Base-by-base conservation (phyloP, 768 basidiomycete species). In the Kwoniella dendrophila region DNA sequence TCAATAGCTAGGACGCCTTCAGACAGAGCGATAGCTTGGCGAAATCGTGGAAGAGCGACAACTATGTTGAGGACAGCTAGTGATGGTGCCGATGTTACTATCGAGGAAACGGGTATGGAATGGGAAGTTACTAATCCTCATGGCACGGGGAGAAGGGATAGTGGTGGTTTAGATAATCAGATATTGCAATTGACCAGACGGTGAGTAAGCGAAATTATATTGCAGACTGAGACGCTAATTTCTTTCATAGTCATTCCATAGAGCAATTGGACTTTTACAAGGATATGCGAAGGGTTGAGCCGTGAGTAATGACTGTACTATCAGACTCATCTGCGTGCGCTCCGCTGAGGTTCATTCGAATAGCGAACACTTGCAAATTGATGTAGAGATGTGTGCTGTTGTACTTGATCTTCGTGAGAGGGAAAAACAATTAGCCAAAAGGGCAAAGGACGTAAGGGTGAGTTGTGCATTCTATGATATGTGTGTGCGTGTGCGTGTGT, bases 71-170 rank as follows among this genome's bases (percentile, higher is more conserved):
- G 73, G n/a, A 70, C 73, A 5, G 54, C 61, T 14, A 75, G 73
- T 61, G 73, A 75, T 56, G 73, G 71, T 30, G 73, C 73, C 24
- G 73, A 75, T 56, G 73, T 75, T 8, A 40, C 53, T 5, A 34
- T 75, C 2, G 68, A 68, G 45, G 71, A 75, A 32, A 62, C 54
- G 10, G 73, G 71, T 10, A 49, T 62, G 41, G 73, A 75, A 56
- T 75, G 73, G 73, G 67, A 72, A 50, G 67, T 75, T 0, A 34
- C 68, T 8, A 61, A 69, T 52, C 71, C 71, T 4, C 73, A 72
- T 56, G 71, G 73, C 0, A 69, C 69, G 40, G 67, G 64, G 1
- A 68, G 60, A 33, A 56, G 70, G 20, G 50, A 68, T 32, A 47
- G 44, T 14, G 56, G 54, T n/a, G 34, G 20, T 18, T 6, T 22